Conservation (phyloP, 306 rosid genomes). For the Prunus campanulata region DNA sequence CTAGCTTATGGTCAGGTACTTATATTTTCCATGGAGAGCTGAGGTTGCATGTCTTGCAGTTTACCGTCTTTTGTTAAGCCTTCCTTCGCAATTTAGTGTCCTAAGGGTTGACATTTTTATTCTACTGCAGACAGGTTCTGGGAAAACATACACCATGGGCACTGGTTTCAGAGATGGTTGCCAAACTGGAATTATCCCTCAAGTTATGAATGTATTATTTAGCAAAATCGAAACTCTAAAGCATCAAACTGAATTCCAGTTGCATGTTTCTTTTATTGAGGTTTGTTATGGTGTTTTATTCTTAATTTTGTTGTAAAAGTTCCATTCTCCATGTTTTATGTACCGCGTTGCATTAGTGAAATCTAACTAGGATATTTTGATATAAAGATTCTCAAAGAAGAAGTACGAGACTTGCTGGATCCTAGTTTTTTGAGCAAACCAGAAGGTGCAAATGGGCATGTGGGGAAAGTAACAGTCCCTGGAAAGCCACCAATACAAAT, state of each 20-base stretch:
- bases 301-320: constrained; percentile 1
- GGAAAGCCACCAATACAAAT: constrained; percentile 97
- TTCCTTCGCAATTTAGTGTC: constrained; percentile 15
- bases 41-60: constrained; percentile 14
- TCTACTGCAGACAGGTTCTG: constrained; percentile 94
- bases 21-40: background rate
- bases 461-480: constrained; percentile 61
- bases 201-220: constrained; percentile 88
- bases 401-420: constrained; percentile 95
- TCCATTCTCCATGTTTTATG: background rate
- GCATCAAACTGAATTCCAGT: constrained; percentile 84
- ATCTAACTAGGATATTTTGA: constrained; percentile 37
- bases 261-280: constrained; percentile 98
- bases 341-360: constrained; percentile 19
- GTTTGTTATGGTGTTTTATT: constrained; percentile 33
- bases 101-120: constrained; percentile 37
- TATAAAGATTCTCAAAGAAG: constrained; percentile 92
- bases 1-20: constrained; percentile 99
- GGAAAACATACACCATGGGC: constrained; percentile 99
- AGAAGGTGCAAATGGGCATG: constrained; percentile 82
- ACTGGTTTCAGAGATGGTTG: constrained; percentile 90
- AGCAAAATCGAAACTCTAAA: constrained; percentile 77
- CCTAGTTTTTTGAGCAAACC: constrained; percentile 64
- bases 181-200: constrained; percentile 81
- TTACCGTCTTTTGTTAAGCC: constrained; percentile 9